A percentile compares a stretch with the other conserved stretches of the same genome.
These are phyloP conservation scores for Trypanosoma theileri DNA, from an alignment of 208 protist species.

Conservation along the genomic window DNA sequence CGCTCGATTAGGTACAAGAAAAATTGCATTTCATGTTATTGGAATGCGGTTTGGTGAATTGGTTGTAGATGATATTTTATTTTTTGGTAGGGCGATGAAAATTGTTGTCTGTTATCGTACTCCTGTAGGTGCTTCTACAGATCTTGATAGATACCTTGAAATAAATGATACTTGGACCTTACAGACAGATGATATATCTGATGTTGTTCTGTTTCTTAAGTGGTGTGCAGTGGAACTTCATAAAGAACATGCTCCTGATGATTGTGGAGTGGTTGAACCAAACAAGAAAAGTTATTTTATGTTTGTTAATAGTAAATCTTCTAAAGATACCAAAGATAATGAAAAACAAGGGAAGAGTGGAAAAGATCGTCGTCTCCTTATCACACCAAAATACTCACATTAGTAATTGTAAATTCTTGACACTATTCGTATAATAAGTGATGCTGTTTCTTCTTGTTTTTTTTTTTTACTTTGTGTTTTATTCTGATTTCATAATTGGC, in stretches of 20 bases:
- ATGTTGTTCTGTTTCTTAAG: slow-evolving; percentile 74
- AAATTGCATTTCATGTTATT: slow-evolving; percentile 72
- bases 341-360: not conserved
- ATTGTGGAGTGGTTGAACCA: slow-evolving; percentile 20
- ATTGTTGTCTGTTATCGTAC: slow-evolving; percentile 82
- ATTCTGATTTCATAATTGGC: too few species aligned
- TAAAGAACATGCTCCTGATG: slow-evolving; percentile 53
- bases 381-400: slow-evolving; percentile 30
- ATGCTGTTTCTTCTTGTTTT: slow-evolving; percentile 1
- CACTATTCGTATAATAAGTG: too few species aligned
- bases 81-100: slow-evolving; percentile 72
- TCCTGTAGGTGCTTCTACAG: slow-evolving; percentile 44
- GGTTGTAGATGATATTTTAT: slow-evolving; percentile 64
- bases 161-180: slow-evolving; percentile 66
- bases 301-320: slow-evolving; percentile 8
- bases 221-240: slow-evolving; percentile 80
- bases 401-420: slow-evolving; percentile 10
- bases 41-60: slow-evolving; percentile 81
- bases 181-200: slow-evolving; percentile 77
- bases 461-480: not conserved
- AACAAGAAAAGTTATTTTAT: slow-evolving; percentile 22
- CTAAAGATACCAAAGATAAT: not conserved
- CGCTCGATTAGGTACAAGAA: slow-evolving; percentile 59
- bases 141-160: slow-evolving; percentile 77
- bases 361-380: slow-evolving; percentile 20